These are phyloP conservation scores for Madurella fahalii DNA, from an alignment of 2,329 filamentous ascomycete species.

Conservation along the genomic window DNA sequence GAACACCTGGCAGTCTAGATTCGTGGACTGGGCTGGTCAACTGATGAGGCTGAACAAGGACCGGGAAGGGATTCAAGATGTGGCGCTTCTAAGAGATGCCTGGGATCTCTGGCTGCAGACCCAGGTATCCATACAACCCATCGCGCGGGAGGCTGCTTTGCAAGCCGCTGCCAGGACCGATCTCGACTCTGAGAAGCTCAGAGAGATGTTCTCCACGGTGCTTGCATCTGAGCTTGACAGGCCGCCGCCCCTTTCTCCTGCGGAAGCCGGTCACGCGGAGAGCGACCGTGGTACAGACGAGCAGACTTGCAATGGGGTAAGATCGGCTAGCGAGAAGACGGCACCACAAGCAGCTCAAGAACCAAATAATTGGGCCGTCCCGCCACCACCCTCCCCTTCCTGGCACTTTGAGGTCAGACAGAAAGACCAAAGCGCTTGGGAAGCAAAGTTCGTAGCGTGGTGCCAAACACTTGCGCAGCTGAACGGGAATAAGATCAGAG, in stretches of 20 bases:
- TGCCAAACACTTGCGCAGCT: conserved; percentile 14
- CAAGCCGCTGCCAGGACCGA: conserved; percentile 4
- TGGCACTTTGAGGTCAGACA: conserved; percentile 7
- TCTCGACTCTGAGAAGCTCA: conserved; percentile 7
- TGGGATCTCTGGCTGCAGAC: conserved; percentile 21
- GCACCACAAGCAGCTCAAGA: not conserved
- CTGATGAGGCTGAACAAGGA: conserved; percentile 19
- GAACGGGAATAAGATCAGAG: conserved; percentile 13
- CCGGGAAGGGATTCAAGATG: conserved; percentile 8
- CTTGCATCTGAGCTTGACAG: not conserved
- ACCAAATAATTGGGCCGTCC: conserved; percentile 4
- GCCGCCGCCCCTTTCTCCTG: not conserved
- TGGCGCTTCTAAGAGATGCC: conserved; percentile 8
- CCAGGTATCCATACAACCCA: conserved; percentile 1
- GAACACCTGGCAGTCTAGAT: conserved; percentile 16
- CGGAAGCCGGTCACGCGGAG: not conserved
- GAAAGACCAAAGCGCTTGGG: conserved; percentile 17
- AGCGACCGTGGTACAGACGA: not conserved
- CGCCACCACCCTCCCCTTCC: not conserved
- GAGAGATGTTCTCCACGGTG: conserved; percentile 4
- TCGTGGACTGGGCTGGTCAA: conserved; percentile 14
- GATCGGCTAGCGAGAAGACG: conserved; percentile 1
- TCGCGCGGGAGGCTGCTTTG: not conserved
- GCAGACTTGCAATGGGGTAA: not conserved
- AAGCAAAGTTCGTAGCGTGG: conserved; percentile 18